Percentiles rank a stretch among this genome's conserved stretches.
phyloP scores from a whole-genome alignment of 352 stramenopile genomes.

The Stramenopiles sp. region DNA sequence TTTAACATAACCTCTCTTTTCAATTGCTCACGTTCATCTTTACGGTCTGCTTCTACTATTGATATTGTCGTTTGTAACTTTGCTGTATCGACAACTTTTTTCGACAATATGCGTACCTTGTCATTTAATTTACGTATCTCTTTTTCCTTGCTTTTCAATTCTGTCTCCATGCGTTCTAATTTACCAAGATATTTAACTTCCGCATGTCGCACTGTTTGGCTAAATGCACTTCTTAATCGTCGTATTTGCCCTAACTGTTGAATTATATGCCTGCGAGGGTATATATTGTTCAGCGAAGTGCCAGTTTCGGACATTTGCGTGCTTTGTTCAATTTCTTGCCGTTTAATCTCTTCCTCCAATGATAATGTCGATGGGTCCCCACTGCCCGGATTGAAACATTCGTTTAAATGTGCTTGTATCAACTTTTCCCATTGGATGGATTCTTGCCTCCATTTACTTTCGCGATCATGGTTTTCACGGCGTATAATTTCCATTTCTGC shows the following conservation, averaged over 20 bases:
- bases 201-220: neutral
- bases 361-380: neutral
- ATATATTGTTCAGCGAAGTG: neutral
- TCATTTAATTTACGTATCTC: neutral
- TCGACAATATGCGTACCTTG: neutral
- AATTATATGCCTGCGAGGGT: neutral
- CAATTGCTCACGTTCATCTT: neutral
- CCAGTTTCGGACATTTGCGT: neutral
- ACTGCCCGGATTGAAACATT: neutral
- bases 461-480: neutral
- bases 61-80: neutral
- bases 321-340: neutral
- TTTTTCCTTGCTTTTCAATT: neutral
- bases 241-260: neutral
- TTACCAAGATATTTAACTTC: neutral
- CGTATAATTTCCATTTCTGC: neutral
- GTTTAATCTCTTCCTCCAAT: neutral
- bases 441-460: neutral
- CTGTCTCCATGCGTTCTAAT: neutral
- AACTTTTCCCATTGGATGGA: neutral
- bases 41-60: neutral
- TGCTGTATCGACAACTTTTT: neutral
- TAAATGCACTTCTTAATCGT: neutral
- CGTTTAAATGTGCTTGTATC: neutral
- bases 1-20: neutral